Evolutionary conservation across 163 green algal genomes (phyloP).

Genomic region (Scenedesmus sp.): DNA sequence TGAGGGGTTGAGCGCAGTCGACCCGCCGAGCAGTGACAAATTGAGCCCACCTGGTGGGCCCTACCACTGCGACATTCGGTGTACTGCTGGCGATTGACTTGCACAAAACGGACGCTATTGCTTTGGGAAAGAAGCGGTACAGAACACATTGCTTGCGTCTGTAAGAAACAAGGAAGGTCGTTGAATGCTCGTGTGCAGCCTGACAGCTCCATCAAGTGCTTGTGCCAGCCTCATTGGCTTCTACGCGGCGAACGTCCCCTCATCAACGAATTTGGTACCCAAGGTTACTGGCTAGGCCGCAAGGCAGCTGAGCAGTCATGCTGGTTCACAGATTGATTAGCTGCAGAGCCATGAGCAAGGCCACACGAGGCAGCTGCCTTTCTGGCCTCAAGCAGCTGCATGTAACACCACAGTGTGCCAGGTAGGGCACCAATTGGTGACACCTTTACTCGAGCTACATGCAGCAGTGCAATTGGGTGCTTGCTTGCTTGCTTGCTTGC

Average conservation of each 20-base stretch:
- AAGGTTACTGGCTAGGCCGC: too few species aligned
- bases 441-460: neutral
- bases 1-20: neutral
- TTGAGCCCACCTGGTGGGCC: too few species aligned
- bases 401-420: neutral
- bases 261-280: neutral
- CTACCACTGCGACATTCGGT: neutral
- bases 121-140: neutral
- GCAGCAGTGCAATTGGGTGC: neutral
- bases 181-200: neutral
- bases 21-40: neutral
- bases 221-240: neutral
- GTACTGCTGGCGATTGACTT: neutral
- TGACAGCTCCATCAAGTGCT: neutral
- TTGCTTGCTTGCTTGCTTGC: neutral
- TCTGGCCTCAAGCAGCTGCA: constrained; percentile 1
- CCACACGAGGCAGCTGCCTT: constrained; percentile 7
- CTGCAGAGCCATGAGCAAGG: constrained; percentile 26
- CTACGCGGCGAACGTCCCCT: neutral
- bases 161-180: neutral
- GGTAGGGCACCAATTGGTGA: neutral
- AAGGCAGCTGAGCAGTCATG: constrained; percentile 1
- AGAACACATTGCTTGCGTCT: neutral
- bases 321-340: constrained; percentile 31
- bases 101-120: neutral